Conservation (phyloP, 768 basidiomycete genomes). For the Mycena kentingensis region DNA sequence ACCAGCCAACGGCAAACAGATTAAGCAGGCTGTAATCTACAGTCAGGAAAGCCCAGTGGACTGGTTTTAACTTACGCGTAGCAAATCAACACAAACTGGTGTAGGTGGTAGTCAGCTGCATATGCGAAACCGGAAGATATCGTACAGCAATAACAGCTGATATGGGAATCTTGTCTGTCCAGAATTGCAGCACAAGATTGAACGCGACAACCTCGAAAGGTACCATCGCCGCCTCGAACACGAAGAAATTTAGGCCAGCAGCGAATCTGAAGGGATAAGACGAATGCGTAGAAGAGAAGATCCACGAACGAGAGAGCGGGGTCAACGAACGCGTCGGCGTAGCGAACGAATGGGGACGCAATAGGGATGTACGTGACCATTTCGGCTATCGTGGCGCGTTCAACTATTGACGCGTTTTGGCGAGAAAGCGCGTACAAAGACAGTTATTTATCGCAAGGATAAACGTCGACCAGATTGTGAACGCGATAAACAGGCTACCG, state of each 20-base stretch:
- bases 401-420: conserved; percentile 27
- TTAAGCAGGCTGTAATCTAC: conserved; percentile 40
- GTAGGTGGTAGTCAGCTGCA: neutral
- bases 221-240: conserved; percentile 46
- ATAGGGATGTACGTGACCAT: conserved; percentile 82
- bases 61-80: conserved; percentile 39
- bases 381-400: conserved; percentile 52
- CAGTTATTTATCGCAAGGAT: conserved; percentile 53
- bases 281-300: too few relatives aligned
- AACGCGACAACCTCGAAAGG: conserved; percentile 59
- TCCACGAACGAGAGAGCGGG: too few relatives aligned
- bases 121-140: neutral
- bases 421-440: conserved; percentile 31
- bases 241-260: conserved; percentile 60
- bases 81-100: conserved; percentile 37
- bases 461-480: conserved; percentile 49
- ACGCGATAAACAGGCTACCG: conserved; percentile 50
- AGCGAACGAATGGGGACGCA: conserved; percentile 56
- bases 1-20: conserved; percentile 49
- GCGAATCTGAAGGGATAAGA: too few relatives aligned
- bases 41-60: neutral
- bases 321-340: conserved; percentile 43
- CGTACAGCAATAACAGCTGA: conserved; percentile 43
- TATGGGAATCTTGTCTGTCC: conserved; percentile 53
- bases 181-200: conserved; percentile 52